These are phyloP conservation scores for Aspergillus uvarum DNA, from an alignment of 2,329 filamentous ascomycete species.

Conservation along the genomic window DNA sequence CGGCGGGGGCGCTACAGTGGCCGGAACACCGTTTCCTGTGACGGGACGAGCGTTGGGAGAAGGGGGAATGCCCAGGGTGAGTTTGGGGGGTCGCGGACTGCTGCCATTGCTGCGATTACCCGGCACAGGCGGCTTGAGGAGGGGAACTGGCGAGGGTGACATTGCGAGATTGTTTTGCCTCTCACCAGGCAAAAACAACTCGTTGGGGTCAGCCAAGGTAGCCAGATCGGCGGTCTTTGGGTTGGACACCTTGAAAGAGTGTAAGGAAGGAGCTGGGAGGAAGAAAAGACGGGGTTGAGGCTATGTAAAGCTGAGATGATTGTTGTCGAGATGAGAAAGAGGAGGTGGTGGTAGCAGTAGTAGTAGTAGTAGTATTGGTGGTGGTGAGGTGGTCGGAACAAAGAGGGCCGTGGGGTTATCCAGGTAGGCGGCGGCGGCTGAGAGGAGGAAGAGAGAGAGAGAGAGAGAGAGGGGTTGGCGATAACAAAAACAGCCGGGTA, in stretches of 20 bases:
- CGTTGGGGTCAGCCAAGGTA: slow-evolving; percentile 41
- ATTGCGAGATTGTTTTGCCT: slow-evolving; percentile 55
- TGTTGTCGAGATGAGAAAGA: neutral
- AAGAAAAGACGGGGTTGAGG: neutral
- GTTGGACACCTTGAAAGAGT: slow-evolving; percentile 20
- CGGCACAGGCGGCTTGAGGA: slow-evolving; percentile 79
- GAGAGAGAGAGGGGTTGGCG: slow-evolving; percentile 11
- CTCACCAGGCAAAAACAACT: slow-evolving; percentile 43
- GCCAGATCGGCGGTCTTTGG: slow-evolving; percentile 35
- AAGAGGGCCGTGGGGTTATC: slow-evolving; percentile 17
- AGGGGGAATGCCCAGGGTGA: slow-evolving; percentile 86
- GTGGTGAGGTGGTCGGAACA: slow-evolving; percentile 11
- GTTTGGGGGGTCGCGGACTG: slow-evolving; percentile 67
- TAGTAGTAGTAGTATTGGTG: neutral
- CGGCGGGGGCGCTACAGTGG: slow-evolving; percentile 25
- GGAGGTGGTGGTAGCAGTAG: slow-evolving; percentile 1
- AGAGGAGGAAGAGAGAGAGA: too few relatives aligned
- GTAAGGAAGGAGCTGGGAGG: slow-evolving; percentile 8
- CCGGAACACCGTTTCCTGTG: slow-evolving; percentile 45
- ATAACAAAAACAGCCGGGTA: neutral
- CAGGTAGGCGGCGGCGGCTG: slow-evolving; percentile 12
- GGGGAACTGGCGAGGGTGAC: slow-evolving; percentile 69
- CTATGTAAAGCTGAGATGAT: neutral
- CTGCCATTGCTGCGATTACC: slow-evolving; percentile 62
- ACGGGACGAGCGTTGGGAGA: slow-evolving; percentile 81